Evolutionary conservation across 176 grass and related monocot species (phyloP), one percentile per base, ranked within the genome.

Genomic region (Zizania latifolia): DNA sequence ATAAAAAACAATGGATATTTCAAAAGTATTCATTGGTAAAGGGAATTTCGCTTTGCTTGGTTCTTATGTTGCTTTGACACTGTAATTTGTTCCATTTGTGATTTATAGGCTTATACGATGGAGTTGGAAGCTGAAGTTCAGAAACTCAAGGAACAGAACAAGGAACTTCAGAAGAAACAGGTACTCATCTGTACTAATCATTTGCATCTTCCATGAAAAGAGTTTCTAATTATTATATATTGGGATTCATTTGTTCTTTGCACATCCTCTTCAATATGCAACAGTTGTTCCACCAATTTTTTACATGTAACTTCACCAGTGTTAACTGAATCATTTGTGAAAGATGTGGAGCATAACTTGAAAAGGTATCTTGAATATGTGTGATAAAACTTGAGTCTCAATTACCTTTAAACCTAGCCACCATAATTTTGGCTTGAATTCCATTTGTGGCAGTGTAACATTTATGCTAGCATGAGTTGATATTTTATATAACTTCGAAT

Each of bases 1-100:
- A 50, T 66, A 19, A 8, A 82, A 43, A 64, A 34, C 36, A 53
- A 35, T 9, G 26, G 46, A 75, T 58, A 68, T 44, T 74, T 53
- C 33, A 17, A 44, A 38, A 13, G 28, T 61, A 71, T 37, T 62
- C 23, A 40, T 23, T 24, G 14, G 12, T 75, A 75, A 74, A 57
- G n/a, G 46, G 19, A 64, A 4, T 48, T 4, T 72, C n/a, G n/a
- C n/a, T n/a, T n/a, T n/a, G n/a, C n/a, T n/a, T n/a, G n/a, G n/a
- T n/a, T n/a, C n/a, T n/a, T n/a, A n/a, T n/a, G n/a, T n/a, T n/a
- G n/a, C n/a, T n/a, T n/a, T n/a, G n/a, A n/a, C n/a, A n/a, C n/a
- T n/a, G n/a, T 10, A 7, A 38, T 9, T 38, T 38, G 36, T 38
- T 38, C 36, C 7, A 38, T 38, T 38, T 5, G 1, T 38, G 36